Evolutionary conservation across 202 grass and related monocot species (phyloP).

Genomic region (Carex sylvatica): DNA sequence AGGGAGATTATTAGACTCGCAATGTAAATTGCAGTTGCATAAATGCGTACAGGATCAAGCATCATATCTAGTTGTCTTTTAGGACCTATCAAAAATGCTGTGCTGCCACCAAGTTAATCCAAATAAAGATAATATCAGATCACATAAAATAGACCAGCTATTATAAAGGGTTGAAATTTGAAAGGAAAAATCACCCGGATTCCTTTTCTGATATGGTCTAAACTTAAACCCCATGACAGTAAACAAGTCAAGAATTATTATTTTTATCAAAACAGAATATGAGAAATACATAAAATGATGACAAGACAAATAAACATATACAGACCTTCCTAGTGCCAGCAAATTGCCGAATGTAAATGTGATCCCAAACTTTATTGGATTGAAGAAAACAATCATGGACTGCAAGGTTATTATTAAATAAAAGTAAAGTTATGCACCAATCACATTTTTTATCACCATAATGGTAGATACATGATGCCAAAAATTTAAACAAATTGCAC

Average conservation of each 20-base stretch:
- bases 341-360: constrained; percentile 99
- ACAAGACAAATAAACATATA: constrained; percentile 24
- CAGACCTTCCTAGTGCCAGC: constrained; percentile 93
- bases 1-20: constrained; percentile 89
- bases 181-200: background rate
- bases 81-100: constrained; percentile 97
- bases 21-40: constrained; percentile 91
- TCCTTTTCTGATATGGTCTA: background rate
- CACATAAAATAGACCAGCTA: constrained; percentile 19
- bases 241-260: background rate
- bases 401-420: constrained; percentile 33
- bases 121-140: constrained; percentile 46
- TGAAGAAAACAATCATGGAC: constrained; percentile 98
- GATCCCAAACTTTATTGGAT: constrained; percentile 92
- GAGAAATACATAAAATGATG: constrained; percentile 10
- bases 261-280: background rate
- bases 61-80: constrained; percentile 97
- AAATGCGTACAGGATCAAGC: constrained; percentile 98
- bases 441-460: background rate
- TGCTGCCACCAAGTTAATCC: constrained; percentile 79
- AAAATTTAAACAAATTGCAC: background rate
- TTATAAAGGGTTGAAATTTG: constrained; percentile 19
- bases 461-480: background rate
- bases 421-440: background rate
- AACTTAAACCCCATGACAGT: background rate